Evolutionary conservation across 2,329 filamentous ascomycete species (phyloP).

Genomic region (Trichoderma lentiforme): DNA sequence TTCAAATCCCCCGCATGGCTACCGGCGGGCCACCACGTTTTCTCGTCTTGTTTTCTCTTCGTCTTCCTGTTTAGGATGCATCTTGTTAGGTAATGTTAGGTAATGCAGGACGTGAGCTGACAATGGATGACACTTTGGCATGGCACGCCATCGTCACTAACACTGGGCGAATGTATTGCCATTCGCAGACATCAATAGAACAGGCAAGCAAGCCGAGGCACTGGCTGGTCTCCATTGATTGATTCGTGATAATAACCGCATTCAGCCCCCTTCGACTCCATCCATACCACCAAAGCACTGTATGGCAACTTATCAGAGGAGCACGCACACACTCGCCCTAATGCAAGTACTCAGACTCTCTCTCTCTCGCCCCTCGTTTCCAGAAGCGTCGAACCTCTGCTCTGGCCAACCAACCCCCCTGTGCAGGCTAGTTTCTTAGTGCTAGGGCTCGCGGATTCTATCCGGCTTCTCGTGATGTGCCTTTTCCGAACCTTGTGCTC

Average conservation of each 20-base stretch:
- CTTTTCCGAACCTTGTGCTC: background rate
- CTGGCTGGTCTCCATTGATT: background rate
- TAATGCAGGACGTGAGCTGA: conserved; percentile 3
- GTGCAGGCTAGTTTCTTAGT: background rate
- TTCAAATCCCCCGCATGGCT: conserved; percentile 8
- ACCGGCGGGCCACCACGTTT: conserved; percentile 11
- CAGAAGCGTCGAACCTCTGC: background rate
- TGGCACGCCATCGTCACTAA: background rate
- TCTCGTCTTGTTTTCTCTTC: background rate
- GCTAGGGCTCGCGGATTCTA: conserved; percentile 10
- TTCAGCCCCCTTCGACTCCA: background rate
- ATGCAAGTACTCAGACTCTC: background rate
- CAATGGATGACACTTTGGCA: background rate
- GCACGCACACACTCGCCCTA: background rate
- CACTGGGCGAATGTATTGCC: background rate
- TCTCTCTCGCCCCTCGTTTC: background rate
- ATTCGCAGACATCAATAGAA: background rate
- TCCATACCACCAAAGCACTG: background rate
- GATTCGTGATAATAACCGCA: background rate
- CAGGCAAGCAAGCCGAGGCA: background rate
- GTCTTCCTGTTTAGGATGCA: background rate
- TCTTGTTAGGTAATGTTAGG: conserved; percentile 12
- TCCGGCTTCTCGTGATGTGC: background rate
- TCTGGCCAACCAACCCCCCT: background rate
- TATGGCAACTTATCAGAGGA: background rate